Evolutionary conservation across 2,329 filamentous ascomycete species (phyloP).

Genomic region (Pestalotiopsis sp.): DNA sequence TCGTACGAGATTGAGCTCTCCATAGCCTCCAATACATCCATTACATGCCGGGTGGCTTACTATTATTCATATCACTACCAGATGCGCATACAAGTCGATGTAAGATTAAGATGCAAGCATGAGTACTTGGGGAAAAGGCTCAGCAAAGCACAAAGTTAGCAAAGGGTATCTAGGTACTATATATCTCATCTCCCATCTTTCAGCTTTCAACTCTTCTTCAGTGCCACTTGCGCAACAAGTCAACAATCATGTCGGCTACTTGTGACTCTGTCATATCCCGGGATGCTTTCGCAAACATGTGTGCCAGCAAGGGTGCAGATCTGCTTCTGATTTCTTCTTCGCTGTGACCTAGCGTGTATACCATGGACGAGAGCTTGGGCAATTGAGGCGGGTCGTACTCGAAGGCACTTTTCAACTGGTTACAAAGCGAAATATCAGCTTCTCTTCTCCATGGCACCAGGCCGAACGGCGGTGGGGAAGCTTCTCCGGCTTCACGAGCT

Average conservation of each 20-base stretch:
- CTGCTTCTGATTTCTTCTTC: conserved; percentile 24
- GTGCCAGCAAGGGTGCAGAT: conserved; percentile 24
- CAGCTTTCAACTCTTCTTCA: background rate
- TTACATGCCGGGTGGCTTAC: too few relatives aligned
- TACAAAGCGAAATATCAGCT: conserved; percentile 26
- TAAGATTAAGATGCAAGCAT: background rate
- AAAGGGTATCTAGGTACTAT: background rate
- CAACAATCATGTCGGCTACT: conserved; percentile 16
- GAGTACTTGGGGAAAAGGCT: background rate
- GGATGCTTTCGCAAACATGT: conserved; percentile 25
- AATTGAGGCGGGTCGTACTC: conserved; percentile 18
- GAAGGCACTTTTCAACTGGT: conserved; percentile 27
- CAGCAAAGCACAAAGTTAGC: background rate
- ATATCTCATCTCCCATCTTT: background rate
- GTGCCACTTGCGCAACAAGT: conserved; percentile 17
- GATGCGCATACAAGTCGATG: too few relatives aligned
- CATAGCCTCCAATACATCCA: too few relatives aligned
- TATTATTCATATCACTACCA: too few relatives aligned
- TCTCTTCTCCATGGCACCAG: conserved; percentile 25
- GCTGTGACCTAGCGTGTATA: conserved; percentile 24
- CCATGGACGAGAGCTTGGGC: conserved; percentile 23
- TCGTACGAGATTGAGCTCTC: too few relatives aligned
- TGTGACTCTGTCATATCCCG: conserved; percentile 16
- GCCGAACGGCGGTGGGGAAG: background rate
- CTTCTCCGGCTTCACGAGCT: background rate